Evolutionary conservation across 192 early-diverging fungal species (phyloP).

Genomic region (Chytriomyces sp.): DNA sequence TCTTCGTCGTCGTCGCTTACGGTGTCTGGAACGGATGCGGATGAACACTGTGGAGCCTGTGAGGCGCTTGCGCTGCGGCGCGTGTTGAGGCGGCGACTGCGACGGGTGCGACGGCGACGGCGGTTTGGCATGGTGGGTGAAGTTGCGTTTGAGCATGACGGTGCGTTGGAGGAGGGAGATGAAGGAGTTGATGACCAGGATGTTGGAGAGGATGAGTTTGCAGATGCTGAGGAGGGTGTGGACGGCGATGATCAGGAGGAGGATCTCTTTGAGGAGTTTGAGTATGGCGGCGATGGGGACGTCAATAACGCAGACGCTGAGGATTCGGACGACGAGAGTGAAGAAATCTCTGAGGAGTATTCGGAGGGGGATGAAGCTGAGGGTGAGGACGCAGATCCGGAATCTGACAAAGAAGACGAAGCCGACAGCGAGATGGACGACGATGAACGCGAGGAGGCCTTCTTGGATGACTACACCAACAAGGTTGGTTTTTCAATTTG

Average conservation of each 20-base stretch:
- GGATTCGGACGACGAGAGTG: background rate
- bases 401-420: background rate
- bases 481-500: no score
- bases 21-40: background rate
- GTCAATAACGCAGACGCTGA: background rate
- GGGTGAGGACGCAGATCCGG: background rate
- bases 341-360: background rate
- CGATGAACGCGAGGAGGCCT: constrained; percentile 3
- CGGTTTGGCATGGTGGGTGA: background rate
- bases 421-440: background rate
- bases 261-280: background rate
- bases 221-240: background rate
- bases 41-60: no score
- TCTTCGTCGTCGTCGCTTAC: background rate
- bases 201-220: constrained; percentile 1
- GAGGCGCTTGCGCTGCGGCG: no score
- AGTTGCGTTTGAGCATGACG: background rate
- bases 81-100: background rate
- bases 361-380: background rate
- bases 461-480: constrained; percentile 22
- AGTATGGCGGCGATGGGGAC: background rate
- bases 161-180: background rate
- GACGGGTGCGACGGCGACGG: background rate
- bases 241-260: background rate
- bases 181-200: background rate